These are phyloP conservation scores for Xylariaceae sp. DNA, from an alignment of 2,329 filamentous ascomycete species.

Conservation along the genomic window DNA sequence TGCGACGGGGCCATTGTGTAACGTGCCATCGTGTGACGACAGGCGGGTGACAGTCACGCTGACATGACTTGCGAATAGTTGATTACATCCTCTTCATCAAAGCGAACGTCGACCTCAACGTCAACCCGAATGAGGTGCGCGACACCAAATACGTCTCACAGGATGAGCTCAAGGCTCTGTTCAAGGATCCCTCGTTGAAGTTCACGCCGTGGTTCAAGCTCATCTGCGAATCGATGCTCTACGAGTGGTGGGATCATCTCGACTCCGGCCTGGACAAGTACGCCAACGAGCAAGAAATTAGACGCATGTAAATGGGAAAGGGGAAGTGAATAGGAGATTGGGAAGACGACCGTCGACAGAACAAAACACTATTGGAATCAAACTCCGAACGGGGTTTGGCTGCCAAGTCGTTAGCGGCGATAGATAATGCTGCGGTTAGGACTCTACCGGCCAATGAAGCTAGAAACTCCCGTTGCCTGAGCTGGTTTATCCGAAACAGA, in stretches of 20 bases:
- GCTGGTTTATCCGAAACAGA: background rate
- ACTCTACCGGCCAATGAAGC: background rate
- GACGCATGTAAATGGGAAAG: slow-evolving; percentile 59
- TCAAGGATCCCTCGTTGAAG: slow-evolving; percentile 70
- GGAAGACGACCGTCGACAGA: background rate
- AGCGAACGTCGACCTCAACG: slow-evolving; percentile 75
- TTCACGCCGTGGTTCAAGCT: slow-evolving; percentile 99
- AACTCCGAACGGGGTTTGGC: background rate
- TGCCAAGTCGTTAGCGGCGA: background rate
- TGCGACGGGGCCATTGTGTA: no score
- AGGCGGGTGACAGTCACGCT: no score
- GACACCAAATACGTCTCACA: slow-evolving; percentile 79
- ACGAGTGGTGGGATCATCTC: slow-evolving; percentile 92
- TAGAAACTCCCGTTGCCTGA: background rate
- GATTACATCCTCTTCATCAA: slow-evolving; percentile 99
- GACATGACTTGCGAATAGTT: slow-evolving; percentile 59
- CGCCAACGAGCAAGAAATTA: slow-evolving; percentile 77
- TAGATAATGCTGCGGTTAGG: background rate
- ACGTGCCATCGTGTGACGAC: no score
- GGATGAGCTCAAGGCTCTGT: slow-evolving; percentile 78
- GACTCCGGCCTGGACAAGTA: slow-evolving; percentile 79
- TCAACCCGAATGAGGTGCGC: slow-evolving; percentile 84
- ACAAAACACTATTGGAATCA: background rate
- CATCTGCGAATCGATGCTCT: slow-evolving; percentile 95
- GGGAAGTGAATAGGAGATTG: background rate